Evolutionary conservation across 75 land plant species (phyloP), one percentile per base, ranked within the genome.

Genomic region (Gnetum montanum): DNA sequence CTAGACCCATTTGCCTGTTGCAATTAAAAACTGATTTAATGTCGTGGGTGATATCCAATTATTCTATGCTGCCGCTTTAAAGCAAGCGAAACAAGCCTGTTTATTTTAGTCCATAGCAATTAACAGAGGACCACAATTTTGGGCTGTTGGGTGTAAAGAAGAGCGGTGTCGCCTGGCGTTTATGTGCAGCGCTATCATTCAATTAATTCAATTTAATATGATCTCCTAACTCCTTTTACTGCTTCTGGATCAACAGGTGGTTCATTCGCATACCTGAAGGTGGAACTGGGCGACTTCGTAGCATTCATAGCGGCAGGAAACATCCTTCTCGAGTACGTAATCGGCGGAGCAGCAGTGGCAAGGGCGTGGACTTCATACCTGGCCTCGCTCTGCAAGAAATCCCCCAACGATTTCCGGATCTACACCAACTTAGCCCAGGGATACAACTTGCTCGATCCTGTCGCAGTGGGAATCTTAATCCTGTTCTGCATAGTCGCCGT

Each of bases 271-370:
- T 91, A 86, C 54, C 68, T 91, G 8, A 59, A 85, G 24, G 90
- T 90, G 45, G 97, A 91, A 77, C 71, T 91, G 7, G 97, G 97
- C 0, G 97, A 91, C 37, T 86, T 91, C 54, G 57, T 80, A 20
- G 91, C 97, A 5, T 91, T 70, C 66, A 63, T 91, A 23, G 92
- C 88, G 4, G 97, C 92, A 19, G 97, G 92, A 4, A 91, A 91
- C 65, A 91, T 91, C 38, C 60, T 91, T 16, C 59, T 91, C n/a
- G 97, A 91, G 58, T 86, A 75, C 49, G 61, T 91, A n/a, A 74
- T 91, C 28, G 57, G 70, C 6, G 69, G 78, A 25, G 97, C 92
- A 6, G 80, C 79, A 1, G 85, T 91, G n/a, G 85, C 85, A 0
- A 59, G 97, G 3, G 52, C 88, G 1, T 91, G 92, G 88, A 86